Conservation (phyloP, 192 early-diverging fungal genomes). For the Backusella parvicylindrica region DNA sequence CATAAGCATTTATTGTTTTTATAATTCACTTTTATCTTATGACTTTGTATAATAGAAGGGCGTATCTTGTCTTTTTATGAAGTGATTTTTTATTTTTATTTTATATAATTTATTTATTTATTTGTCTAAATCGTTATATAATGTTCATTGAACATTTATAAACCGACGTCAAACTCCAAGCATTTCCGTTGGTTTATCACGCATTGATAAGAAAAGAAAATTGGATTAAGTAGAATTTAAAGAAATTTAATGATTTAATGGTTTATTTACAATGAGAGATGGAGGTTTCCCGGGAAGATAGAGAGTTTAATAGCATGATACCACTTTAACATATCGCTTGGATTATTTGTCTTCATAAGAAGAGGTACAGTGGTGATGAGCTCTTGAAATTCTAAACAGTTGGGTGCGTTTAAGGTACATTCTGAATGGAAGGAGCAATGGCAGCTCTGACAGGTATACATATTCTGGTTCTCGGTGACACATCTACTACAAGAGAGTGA, state of each 20-base stretch:
- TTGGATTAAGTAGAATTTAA: no score
- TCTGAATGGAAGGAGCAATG: not conserved
- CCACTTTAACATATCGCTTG: not conserved
- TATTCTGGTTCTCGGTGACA: not conserved
- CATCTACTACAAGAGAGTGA: not conserved
- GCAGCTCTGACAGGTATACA: not conserved
- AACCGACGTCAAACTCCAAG: no score
- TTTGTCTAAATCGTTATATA: no score
- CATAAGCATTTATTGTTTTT: no score
- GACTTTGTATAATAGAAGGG: no score
- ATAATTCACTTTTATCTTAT: no score
- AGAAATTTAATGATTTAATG: not conserved
- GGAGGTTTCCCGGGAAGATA: not conserved
- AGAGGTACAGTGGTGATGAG: not conserved
- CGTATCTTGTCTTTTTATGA: no score
- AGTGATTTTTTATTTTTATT: no score
- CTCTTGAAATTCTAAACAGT: not conserved
- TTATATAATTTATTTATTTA: no score
- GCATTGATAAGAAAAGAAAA: no score
- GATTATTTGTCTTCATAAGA: not conserved
- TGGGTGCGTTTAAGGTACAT: not conserved
- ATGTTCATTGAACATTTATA: no score
- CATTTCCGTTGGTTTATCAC: no score
- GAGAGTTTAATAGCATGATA: not conserved
- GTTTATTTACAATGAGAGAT: not conserved